Base-by-base conservation (phyloP, 306 rosid genomes). In the Rubus parviflorus region DNA sequence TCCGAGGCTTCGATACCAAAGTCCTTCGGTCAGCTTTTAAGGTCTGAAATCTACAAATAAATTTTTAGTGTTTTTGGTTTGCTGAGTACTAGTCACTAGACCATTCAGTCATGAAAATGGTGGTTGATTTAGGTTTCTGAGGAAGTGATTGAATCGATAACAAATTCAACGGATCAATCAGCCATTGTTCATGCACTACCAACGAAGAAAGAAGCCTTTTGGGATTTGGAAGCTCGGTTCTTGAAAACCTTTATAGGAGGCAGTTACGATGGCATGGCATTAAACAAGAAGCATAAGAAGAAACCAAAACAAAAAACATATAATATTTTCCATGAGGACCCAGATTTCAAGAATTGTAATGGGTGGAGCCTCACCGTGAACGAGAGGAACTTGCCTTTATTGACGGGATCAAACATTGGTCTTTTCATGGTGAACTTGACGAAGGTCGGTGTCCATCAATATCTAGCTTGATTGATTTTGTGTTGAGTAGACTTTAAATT, bases 281-380 rank as follows among this genome's bases (percentile, higher is more conserved):
- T 65, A 79, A 88, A 78, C 79, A 72, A 75, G 8, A 83, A 75
- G 72, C 49, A 85, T 67, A 83, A 77, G 71, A 30, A 30, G 49
- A 77, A 43, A 68, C 46, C 68, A 38, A 70, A 70, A 41, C 22
- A 51, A 20, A 46, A 30, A 45, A 45, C 80, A 35, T 90, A 77
- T 30, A 95, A 92, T 72, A 79, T 95, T 75, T 78, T 81, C 46
- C 68, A 84, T 2, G 68, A 60, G 38, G 75, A 80, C 30, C 97
- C 97, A 41, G 97, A 89, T 82, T 88, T 95, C 75, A 22, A 77
- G 75, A 89, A 88, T 57, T 51, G 85, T 6, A 53, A 95, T 20
- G 97, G 99, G 7, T 85, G 97, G 97, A 92, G 89, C 80, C 38
- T 80, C 56, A 86, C 92, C 6, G 97, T 92, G 54, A 88, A 85